These are phyloP conservation scores for Ogataea methanolica DNA, from an alignment of 805 yeast genomes.

Conservation along the genomic window DNA sequence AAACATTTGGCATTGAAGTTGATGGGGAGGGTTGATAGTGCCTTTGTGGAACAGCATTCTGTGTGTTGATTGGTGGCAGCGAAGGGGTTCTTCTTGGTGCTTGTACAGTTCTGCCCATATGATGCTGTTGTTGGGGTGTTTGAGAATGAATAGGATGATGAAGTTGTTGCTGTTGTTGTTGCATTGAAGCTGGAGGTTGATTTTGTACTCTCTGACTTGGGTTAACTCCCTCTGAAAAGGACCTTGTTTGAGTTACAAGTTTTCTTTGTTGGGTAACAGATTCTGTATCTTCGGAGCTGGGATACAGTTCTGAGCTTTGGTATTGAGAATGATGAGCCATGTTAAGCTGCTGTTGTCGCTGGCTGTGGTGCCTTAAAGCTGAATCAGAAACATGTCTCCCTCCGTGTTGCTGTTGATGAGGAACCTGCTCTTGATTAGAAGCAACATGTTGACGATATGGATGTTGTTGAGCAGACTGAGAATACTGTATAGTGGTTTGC, in stretches of 20 bases:
- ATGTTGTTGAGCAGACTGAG: background rate
- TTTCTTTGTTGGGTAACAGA: background rate
- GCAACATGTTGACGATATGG: slow-evolving; percentile 1
- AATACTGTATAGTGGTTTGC: too few relatives aligned
- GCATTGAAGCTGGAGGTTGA: background rate
- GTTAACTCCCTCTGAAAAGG: slow-evolving; percentile 2
- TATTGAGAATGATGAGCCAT: background rate
- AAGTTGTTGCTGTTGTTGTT: background rate
- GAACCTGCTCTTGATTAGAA: too few relatives aligned
- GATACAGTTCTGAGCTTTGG: background rate
- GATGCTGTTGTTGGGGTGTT: slow-evolving; percentile 1
- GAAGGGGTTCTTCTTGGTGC: slow-evolving; percentile 16
- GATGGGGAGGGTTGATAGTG: slow-evolving; percentile 5
- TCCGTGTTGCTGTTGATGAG: too few relatives aligned
- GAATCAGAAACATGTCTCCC: too few relatives aligned
- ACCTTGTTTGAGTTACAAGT: slow-evolving; percentile 1
- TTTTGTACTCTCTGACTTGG: background rate
- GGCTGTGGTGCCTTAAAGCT: slow-evolving; percentile 1
- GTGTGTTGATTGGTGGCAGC: slow-evolving; percentile 17
- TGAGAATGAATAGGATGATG: background rate
- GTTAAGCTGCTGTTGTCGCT: background rate
- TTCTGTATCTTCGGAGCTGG: background rate
- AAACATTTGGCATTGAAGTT: background rate
- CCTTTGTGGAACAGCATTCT: slow-evolving; percentile 22
- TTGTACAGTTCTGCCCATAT: background rate